Conservation (phyloP, 768 basidiomycete species). For the Cystofilobasidium ferigula region DNA sequence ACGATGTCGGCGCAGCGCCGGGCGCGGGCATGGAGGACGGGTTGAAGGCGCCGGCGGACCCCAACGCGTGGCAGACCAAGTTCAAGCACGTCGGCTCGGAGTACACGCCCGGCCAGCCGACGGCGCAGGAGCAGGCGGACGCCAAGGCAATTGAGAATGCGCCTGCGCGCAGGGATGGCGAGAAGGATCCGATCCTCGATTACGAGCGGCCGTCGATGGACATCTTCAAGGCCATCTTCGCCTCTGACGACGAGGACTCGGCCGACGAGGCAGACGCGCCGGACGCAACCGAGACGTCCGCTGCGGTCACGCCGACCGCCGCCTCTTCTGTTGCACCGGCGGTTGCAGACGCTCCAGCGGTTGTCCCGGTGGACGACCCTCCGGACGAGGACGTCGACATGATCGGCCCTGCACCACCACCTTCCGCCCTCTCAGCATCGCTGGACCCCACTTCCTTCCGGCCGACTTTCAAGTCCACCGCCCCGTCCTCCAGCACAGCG, state of each 20-base stretch:
- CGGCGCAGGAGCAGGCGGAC: not conserved
- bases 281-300: not conserved
- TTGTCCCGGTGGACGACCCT: conserved; percentile 38
- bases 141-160: not conserved
- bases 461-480: conserved; percentile 64
- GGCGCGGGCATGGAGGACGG: not conserved
- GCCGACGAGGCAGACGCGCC: conserved; percentile 1
- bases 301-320: conserved; percentile 47
- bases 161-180: not conserved
- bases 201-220: conserved; percentile 81
- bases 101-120: not conserved
- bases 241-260: conserved; percentile 22
- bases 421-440: conserved; percentile 19
- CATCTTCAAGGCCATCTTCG: conserved; percentile 93
- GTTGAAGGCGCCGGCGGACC: conserved; percentile 16
- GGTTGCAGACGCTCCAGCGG: too few species aligned
- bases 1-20: conserved; percentile 17
- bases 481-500: not conserved
- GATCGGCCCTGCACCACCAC: conserved; percentile 27
- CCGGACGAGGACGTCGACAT: conserved; percentile 46
- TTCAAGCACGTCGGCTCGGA: conserved; percentile 19
- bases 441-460: conserved; percentile 55
- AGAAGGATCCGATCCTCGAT: conserved; percentile 40
- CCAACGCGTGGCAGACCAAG: conserved; percentile 27
- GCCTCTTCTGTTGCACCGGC: too few species aligned